A percentile compares a stretch with the other conserved stretches of the same genome.
Conservation (phyloP, 345 rosid genomes). For the Eucalyptus shirleyi region DNA sequence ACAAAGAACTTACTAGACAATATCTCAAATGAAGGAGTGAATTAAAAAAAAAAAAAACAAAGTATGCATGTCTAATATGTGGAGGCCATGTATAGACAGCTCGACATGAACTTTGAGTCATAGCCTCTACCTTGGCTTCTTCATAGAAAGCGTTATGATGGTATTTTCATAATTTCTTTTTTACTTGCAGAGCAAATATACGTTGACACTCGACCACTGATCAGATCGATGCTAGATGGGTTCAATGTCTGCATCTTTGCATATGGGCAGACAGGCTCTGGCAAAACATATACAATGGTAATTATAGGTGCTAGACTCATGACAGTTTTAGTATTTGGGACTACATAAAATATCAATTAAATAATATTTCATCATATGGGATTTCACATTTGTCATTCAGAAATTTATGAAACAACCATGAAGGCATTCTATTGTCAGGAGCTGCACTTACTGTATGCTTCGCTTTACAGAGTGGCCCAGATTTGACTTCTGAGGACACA, state of each 20-base stretch:
- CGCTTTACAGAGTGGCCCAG: slow-evolving; percentile 77
- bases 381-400: background rate
- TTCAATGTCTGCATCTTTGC: slow-evolving; percentile 95
- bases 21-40: background rate
- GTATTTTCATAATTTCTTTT: background rate
- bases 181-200: slow-evolving; percentile 67
- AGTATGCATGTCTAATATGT: background rate
- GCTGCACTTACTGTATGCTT: background rate
- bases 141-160: background rate
- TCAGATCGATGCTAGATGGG: slow-evolving; percentile 91
- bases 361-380: background rate
- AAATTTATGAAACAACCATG: background rate
- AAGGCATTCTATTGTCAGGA: background rate
- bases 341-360: background rate
- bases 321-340: background rate
- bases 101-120: background rate
- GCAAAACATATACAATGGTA: slow-evolving; percentile 99
- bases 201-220: slow-evolving; percentile 59
- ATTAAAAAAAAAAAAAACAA: background rate
- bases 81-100: background rate
- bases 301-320: background rate
- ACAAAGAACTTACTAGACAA: background rate
- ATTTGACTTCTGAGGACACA: slow-evolving; percentile 52
- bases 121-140: background rate
- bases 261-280: slow-evolving; percentile 99